A percentile compares a stretch with the other conserved stretches of the same genome.
These are phyloP conservation scores for Pythium utonaiense DNA, from an alignment of 352 stramenopile genomes.

Conservation along the genomic window DNA sequence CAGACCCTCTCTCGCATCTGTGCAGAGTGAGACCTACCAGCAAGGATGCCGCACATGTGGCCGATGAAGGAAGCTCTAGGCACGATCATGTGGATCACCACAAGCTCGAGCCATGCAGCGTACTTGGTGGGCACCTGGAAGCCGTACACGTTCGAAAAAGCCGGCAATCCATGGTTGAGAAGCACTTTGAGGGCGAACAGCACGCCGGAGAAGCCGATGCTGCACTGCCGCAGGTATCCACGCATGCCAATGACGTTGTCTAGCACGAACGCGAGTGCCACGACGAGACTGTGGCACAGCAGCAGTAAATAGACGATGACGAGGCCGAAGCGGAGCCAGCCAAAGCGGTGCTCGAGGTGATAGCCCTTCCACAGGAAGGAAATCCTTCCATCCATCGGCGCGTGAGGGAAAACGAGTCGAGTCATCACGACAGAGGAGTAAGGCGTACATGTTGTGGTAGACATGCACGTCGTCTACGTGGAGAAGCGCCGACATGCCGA, in stretches of 20 bases:
- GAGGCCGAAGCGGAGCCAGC: constrained; percentile 45
- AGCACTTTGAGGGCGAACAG: constrained; percentile 84
- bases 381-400: constrained; percentile 44
- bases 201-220: constrained; percentile 74
- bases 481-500: constrained; percentile 75
- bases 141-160: constrained; percentile 56
- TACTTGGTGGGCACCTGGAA: constrained; percentile 86
- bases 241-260: constrained; percentile 29
- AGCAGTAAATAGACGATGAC: constrained; percentile 52
- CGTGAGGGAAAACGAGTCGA: too few species aligned
- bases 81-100: constrained; percentile 80
- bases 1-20: too few species aligned
- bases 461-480: constrained; percentile 85
- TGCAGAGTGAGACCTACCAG: constrained; percentile 45
- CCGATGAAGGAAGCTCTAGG: constrained; percentile 81
- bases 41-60: constrained; percentile 83
- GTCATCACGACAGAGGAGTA: too few species aligned
- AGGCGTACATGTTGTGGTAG: constrained; percentile 88
- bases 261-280: constrained; percentile 35
- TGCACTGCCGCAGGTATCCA: constrained; percentile 39
- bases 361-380: constrained; percentile 86
- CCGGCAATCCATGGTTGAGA: constrained; percentile 71
- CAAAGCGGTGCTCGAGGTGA: constrained; percentile 59
- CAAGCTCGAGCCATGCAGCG: constrained; percentile 84
- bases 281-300: constrained; percentile 58